Evolutionary conservation across 2,329 filamentous ascomycete species (phyloP).

Genomic region (Falciphora oryzae): DNA sequence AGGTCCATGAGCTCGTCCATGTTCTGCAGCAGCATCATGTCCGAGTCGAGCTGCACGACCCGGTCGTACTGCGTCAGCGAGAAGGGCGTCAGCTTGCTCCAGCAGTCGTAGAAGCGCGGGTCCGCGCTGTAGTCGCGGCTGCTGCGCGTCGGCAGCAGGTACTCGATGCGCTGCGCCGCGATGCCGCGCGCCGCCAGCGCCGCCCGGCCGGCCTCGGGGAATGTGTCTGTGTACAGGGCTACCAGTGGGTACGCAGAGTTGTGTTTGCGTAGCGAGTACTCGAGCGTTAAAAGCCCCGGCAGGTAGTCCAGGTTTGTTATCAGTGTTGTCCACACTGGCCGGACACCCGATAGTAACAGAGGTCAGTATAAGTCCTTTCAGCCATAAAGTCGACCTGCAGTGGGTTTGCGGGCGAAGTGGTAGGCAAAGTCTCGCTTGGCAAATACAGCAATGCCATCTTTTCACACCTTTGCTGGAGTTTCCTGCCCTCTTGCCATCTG

Average conservation of each 20-base stretch:
- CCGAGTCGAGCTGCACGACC: constrained; percentile 78
- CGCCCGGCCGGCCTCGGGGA: constrained; percentile 61
- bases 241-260: constrained; percentile 70
- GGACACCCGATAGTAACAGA: constrained; percentile 3
- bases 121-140: constrained; percentile 68
- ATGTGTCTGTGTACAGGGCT: constrained; percentile 74
- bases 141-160: constrained; percentile 59
- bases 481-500: constrained; percentile 26
- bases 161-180: constrained; percentile 61
- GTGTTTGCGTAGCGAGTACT: constrained; percentile 64
- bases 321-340: constrained; percentile 75
- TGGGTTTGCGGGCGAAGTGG: neutral
- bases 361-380: neutral
- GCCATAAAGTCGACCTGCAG: neutral
- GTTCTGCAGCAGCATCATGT: constrained; percentile 78
- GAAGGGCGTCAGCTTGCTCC: constrained; percentile 81
- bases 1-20: constrained; percentile 95
- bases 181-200: constrained; percentile 68
- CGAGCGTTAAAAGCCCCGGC: constrained; percentile 73
- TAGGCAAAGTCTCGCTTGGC: neutral
- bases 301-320: constrained; percentile 83
- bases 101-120: constrained; percentile 83
- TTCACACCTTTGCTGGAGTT: constrained; percentile 24
- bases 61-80: constrained; percentile 69
- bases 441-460: constrained; percentile 3